Evolutionary conservation across 306 rosid species (phyloP), one percentile per base, ranked within the genome.

Genomic region (Alnus glutinosa): DNA sequence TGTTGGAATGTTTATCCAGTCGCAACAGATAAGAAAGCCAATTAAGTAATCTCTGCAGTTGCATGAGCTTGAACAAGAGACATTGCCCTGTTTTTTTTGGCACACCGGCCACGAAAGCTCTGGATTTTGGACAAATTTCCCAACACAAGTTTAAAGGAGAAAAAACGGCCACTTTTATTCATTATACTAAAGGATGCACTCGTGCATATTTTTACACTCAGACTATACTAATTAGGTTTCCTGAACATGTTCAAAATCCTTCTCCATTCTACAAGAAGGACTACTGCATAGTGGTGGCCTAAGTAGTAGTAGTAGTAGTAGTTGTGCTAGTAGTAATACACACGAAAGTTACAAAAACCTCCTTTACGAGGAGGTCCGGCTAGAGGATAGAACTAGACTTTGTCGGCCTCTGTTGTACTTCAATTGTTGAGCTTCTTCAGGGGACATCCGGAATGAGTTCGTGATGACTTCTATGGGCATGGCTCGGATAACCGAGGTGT

Each of bases 321-420:
- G 63, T 19, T 11, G 32, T 57, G 58, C 58, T 14, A 16, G 18
- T 54, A n/a, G 30, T 6, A 14, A 34, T 13, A n/a, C 64, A 36
- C 23, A 12, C 5, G 9, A 54, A 34, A 44, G 57, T 6, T n/a
- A 37, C 57, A 18, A 9, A 37, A 59, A 15, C 50, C 4, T 34
- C 37, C 46, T 75, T 23, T 23, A 36, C 0, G 78, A 6, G 34
- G 69, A 63, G 4, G 3, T 6, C 51, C 70, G 19, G 57, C 83
- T 23, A 0, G 83, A 78, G 4, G 83, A 78, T 49, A 80, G 23
- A 4, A 80, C 79, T 61, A 74, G 55, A 16, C 70, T 80, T 52
- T 80, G 83, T 19, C 16, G 59, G 32, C 75, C 36, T 50, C 83
- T 74, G 8, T 52, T 74, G 49, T 80, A 59, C 83, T 80, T 75